A percentile compares a stretch with the other conserved stretches of the same genome.
These are phyloP conservation scores for Psidium guajava DNA, from an alignment of 345 rosid genomes.

Conservation along the genomic window DNA sequence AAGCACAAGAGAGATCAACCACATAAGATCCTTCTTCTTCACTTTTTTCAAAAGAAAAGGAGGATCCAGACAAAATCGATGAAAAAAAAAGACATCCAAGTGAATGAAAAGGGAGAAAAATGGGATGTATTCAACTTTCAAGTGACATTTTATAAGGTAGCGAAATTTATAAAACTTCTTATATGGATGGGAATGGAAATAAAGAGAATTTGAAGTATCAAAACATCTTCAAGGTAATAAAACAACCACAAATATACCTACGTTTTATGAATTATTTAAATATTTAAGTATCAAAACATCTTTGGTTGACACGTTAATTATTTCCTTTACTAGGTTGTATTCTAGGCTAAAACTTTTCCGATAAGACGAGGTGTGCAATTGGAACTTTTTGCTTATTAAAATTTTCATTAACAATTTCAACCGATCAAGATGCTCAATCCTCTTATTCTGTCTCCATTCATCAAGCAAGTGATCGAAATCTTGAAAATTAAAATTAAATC, in stretches of 20 bases:
- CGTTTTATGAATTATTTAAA: too few species aligned
- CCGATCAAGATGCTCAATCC: neutral
- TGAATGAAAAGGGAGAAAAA: too few species aligned
- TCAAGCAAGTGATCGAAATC: neutral
- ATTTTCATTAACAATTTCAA: neutral
- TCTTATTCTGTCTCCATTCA: neutral
- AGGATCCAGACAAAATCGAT: too few species aligned
- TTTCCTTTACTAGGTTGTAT: neutral
- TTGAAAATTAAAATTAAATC: neutral
- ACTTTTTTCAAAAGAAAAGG: too few species aligned
- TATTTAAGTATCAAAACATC: neutral
- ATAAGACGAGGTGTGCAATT: neutral
- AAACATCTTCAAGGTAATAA: neutral
- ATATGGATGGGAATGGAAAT: too few species aligned
- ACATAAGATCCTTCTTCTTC: too few species aligned
- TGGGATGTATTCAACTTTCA: too few species aligned
- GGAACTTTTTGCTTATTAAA: neutral
- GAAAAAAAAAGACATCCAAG: too few species aligned
- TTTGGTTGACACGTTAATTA: neutral
- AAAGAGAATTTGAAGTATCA: neutral
- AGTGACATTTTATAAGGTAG: too few species aligned
- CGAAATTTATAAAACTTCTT: too few species aligned
- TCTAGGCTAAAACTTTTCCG: neutral
- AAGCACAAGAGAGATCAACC: too few species aligned
- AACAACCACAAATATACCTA: neutral